Evolutionary conservation across 2,329 filamentous ascomycete species (phyloP), one percentile per base, ranked within the genome.

Genomic region (Cercospora sp.): DNA sequence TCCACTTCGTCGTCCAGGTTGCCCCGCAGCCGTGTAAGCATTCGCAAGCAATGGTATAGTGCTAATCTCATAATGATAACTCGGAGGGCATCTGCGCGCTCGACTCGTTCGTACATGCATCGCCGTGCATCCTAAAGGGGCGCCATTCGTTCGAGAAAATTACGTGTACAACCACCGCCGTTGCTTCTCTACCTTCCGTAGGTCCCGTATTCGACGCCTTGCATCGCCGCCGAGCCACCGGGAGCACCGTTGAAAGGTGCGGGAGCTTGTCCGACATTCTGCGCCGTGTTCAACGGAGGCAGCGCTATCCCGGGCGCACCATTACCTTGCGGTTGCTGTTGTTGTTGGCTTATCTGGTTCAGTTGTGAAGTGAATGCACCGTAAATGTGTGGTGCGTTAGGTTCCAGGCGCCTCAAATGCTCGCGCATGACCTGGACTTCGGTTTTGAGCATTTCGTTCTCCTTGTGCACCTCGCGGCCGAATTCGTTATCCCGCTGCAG

Each of bases 361-460:
- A 85, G 75, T 70, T 80, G 76, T 21, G 77, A 78, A 0, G 82
- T 83, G 77, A 82, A 81, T 63, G 76, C 79, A 59, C 83, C 83
- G 69, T 84, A 85, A 7, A 85, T 79, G 66, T 85, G 83, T 32
- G 81, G 77, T 24, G 78, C 79, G 69, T 76, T 78, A 5, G 83
- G 82, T 63, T 85, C 83, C n/a, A 80, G 66, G 49, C 81, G 80
- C 43, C 80, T 80, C 8, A 85, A 77, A 58, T 81, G 80, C 63
- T 82, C 79, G 75, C 82, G 84, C 69, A 83, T 80, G 40, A 83
- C 77, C 57, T 79, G 76, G 4, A 85, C 66, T 71, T 85, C 83
- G 34, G 79, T 82, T 60, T 81, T 82, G 62, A 85, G 74, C 59
- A 80, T 76, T 8, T 84, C 80, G 55, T 82, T 84, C 74, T 85